Percentiles rank a stretch among this genome's conserved stretches.
Conservation (phyloP, 257 asterid species). For the Phtheirospermum japonicum region DNA sequence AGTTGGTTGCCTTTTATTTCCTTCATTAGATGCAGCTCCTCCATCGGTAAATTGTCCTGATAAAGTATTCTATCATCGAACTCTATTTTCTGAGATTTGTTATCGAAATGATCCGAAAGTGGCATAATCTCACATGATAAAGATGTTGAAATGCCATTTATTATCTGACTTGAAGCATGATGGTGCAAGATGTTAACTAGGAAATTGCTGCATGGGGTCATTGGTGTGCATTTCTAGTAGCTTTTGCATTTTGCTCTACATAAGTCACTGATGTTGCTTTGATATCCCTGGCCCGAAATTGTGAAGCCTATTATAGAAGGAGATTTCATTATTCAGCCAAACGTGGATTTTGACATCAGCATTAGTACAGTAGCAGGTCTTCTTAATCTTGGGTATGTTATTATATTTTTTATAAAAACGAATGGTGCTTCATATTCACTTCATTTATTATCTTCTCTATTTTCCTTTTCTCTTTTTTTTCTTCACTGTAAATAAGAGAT, state of each 20-base stretch:
- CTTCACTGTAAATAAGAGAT: no score
- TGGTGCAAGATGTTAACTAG: no score
- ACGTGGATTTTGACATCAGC: conserved; percentile 99
- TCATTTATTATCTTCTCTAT: background rate
- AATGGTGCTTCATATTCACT: conserved; percentile 17
- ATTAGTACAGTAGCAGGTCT: conserved; percentile 97
- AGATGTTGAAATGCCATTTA: no score
- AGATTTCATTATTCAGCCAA: conserved; percentile 89
- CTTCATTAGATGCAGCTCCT: no score
- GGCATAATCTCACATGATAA: no score
- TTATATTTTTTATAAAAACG: background rate
- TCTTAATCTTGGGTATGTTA: conserved; percentile 92
- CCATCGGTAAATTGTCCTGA: no score
- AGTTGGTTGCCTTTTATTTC: no score
- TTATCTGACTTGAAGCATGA: no score
- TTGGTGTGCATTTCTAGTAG: conserved; percentile 19
- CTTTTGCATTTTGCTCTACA: conserved; percentile 20
- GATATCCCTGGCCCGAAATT: conserved; percentile 11
- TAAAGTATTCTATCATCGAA: no score
- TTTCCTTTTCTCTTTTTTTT: background rate
- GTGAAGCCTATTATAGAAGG: conserved; percentile 96
- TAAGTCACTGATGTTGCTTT: conserved; percentile 19
- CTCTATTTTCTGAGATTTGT: no score
- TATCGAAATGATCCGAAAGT: no score
- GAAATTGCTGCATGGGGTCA: no score